These are phyloP conservation scores for Paralagenidium karlingii DNA, from an alignment of 352 stramenopile species.

Conservation along the genomic window DNA sequence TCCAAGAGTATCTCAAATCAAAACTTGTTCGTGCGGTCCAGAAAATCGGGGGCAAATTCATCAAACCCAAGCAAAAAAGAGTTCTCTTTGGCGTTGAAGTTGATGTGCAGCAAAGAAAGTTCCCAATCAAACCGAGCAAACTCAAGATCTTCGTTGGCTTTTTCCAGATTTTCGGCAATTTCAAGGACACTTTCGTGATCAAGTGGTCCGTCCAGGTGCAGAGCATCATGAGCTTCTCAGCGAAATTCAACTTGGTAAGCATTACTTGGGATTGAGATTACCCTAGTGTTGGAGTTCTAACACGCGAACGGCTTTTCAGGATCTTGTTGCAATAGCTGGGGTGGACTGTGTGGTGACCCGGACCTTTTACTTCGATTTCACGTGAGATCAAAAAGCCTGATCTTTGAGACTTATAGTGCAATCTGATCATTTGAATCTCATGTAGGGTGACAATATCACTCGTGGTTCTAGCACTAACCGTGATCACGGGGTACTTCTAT, in stretches of 20 bases:
- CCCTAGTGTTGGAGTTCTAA: neutral
- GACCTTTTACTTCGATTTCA: conserved; percentile 69
- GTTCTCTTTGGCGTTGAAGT: conserved; percentile 49
- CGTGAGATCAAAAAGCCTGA: conserved; percentile 13
- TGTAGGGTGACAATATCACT: conserved; percentile 38
- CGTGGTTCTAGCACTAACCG: conserved; percentile 20
- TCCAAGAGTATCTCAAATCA: too few species aligned
- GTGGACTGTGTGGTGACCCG: conserved; percentile 65
- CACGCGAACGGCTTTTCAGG: conserved; percentile 14
- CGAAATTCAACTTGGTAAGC: conserved; percentile 63
- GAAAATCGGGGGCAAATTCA: too few species aligned
- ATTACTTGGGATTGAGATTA: neutral
- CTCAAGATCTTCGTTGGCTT: conserved; percentile 75
- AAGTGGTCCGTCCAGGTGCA: conserved; percentile 50
- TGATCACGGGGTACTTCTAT: conserved; percentile 53
- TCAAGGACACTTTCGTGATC: conserved; percentile 46
- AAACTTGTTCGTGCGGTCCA: conserved; percentile 4
- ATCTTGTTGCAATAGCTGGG: conserved; percentile 52
- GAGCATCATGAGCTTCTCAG: conserved; percentile 40
- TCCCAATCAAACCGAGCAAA: conserved; percentile 50
- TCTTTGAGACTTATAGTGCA: neutral
- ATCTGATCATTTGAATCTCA: neutral
- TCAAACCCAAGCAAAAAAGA: conserved; percentile 12
- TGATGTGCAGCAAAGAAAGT: conserved; percentile 18
- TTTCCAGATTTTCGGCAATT: conserved; percentile 76